Base-by-base conservation (phyloP, 2,329 filamentous ascomycete species). In the Colletotrichum sp. region DNA sequence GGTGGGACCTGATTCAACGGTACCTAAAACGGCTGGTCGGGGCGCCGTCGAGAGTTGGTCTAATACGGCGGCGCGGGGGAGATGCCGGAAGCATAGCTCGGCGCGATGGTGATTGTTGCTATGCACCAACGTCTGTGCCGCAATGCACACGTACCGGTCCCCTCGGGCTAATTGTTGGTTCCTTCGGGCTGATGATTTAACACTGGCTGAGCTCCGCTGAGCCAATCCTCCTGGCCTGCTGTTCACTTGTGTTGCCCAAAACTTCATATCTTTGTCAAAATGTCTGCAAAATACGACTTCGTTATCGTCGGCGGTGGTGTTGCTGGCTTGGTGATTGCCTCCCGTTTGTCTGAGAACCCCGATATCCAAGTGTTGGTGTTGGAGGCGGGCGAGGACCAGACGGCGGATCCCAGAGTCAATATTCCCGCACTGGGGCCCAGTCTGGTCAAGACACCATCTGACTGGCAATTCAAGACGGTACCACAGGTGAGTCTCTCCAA, bases 311-410 rank as follows among this genome's bases (percentile, higher is more conserved):
- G 77, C 49, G 77, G 77, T 18, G 77, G 77, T 52, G 75, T 77
- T 28, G 71, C 75, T 52, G 77, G 77, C 57, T 65, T 77, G 26
- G 77, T 78, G 16, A 52, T 77, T 15, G 77, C 77, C 5, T 32
- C 75, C 26, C 75, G 75, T 6, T 44, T 78, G n/a, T 77, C 77
- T 6, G 80, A 81, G 39, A 72, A 80, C 26, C 64, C 78, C 4
- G 62, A 62, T 4, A 24, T 78, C 28, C 30, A 69, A 8, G 79
- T 84, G 5, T 49, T 83, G 5, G 79, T 84, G 10, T 63, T 84
- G 21, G 83, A 84, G 65, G 80, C 82, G 7, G 82, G 82, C 18
- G 70, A 78, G 13, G 81, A 83, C 70, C 77, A 77, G 12, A 77
- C 72, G 2, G 78, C 75, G 2, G 81, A 84, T 49, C 79, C 81